phyloP scores from a whole-genome alignment of 345 rosid genomes.

The Bretschneidera sinensis region DNA sequence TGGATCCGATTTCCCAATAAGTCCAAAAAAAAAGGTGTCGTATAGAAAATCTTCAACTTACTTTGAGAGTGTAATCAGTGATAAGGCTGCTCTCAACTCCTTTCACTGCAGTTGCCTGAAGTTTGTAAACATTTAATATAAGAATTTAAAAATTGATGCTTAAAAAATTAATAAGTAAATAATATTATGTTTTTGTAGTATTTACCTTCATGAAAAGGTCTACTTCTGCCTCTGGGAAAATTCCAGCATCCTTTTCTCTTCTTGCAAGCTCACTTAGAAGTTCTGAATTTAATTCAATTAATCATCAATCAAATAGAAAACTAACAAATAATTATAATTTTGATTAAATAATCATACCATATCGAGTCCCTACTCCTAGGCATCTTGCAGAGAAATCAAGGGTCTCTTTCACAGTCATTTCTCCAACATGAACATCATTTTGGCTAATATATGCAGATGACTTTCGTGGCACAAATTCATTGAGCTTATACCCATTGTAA shows the following conservation, averaged over 20 bases:
- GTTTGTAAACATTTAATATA: background rate
- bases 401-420: conserved; percentile 89
- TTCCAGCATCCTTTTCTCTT: conserved; percentile 76
- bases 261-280: conserved; percentile 69
- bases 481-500: conserved; percentile 63
- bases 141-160: background rate
- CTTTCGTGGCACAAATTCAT: conserved; percentile 76
- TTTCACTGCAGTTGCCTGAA: conserved; percentile 69
- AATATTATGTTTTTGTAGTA: background rate
- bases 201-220: conserved; percentile 90
- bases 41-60: too few relatives aligned
- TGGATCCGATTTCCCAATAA: conserved; percentile 3
- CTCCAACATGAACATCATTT: conserved; percentile 86
- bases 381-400: conserved; percentile 93
- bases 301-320: background rate
- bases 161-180: too few relatives aligned
- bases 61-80: conserved; percentile 89
- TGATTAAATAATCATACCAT: conserved; percentile 45
- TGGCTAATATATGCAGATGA: conserved; percentile 93
- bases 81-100: conserved; percentile 75
- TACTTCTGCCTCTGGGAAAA: conserved; percentile 74
- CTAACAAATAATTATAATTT: background rate
- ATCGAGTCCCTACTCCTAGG: conserved; percentile 85
- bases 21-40: conserved; percentile 1
- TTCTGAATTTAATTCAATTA: too few relatives aligned